Evolutionary conservation across 352 stramenopile species (phyloP), one percentile per base, ranked within the genome.

Genomic region (Phytophthora litchii): DNA sequence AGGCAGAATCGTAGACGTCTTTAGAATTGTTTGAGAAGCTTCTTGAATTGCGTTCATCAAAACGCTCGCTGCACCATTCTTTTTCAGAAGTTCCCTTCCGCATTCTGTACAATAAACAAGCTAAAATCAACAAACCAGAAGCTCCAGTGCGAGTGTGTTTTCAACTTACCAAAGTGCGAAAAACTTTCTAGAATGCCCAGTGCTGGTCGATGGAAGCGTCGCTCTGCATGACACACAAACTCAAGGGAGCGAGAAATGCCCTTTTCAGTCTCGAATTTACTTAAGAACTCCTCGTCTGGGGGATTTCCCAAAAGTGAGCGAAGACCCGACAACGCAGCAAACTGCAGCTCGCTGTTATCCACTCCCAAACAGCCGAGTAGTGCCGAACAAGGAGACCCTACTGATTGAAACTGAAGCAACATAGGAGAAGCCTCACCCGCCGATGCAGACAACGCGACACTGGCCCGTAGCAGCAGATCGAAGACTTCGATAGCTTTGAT

Each of bases 121-220:
- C 9, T 21, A 19, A 4, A 29, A 50, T 14, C 5, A 7, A 31
- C 9, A 46, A 19, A 16, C 29, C 10, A 34, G 29, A 34, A 1
- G 5, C 23, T 34, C 29, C 8, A 31, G 8, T 34, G 29, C 10
- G 29, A 13, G 10, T 12, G 8, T 3, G 13, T 32, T 42, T 32
- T 25, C n/a, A 51, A 60, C 64, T 46, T 70, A 88, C 78, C 71
- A 35, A 70, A 65, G 11, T 70, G 60, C 2, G 80, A 90, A 20
- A 87, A 75, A 8, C 48, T 75, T 41, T 84, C 76, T 3, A 85
- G 13, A 29, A 83, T 86, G 10, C 72, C 61, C 3, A 90, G 76
- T 40, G 71, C 41, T 8, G 62, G 64, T 0, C 43, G 47, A 40
- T 87, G 76, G 20, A 74, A 86, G 7, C 72, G 60, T 17, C 75